Evolutionary conservation across 2,329 filamentous ascomycete species (phyloP).

Genomic region (Fusarium ramigenum): DNA sequence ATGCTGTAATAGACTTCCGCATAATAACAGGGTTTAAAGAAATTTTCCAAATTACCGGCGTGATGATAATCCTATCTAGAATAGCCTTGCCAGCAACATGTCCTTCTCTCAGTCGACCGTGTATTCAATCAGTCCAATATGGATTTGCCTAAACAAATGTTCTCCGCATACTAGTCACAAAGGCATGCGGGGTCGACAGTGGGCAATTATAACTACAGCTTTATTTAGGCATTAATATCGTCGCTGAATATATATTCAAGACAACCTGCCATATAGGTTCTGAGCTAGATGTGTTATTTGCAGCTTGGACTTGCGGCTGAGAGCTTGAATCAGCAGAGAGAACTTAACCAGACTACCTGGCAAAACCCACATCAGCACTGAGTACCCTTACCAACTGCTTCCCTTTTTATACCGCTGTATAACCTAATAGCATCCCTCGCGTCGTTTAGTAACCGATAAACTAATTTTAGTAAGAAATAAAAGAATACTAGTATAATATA

Average conservation of each 20-base stretch:
- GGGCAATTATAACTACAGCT: too few species aligned
- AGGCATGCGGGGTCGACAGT: background rate
- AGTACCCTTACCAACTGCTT: background rate
- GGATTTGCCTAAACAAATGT: background rate
- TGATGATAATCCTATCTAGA: background rate
- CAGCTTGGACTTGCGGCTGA: too few species aligned
- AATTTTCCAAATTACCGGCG: rapidly evolving
- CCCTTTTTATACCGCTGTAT: background rate
- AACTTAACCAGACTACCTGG: too few species aligned
- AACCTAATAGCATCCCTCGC: too few species aligned
- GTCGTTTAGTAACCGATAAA: too few species aligned
- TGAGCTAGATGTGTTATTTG: too few species aligned
- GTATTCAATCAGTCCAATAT: background rate
- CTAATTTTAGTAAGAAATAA: too few species aligned
- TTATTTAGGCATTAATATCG: background rate
- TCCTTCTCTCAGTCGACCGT: background rate
- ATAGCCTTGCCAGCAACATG: background rate
- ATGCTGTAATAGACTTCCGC: rapidly evolving
- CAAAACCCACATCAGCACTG: background rate
- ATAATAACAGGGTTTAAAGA: background rate
- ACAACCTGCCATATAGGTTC: background rate
- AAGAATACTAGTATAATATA: too few species aligned
- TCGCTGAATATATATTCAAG: background rate
- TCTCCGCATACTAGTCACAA: background rate
- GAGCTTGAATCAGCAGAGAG: too few species aligned